A percentile compares a stretch with the other conserved stretches of the same genome.
Evolutionary conservation across 2,329 filamentous ascomycete genomes (phyloP).

Genomic region (Taxawa tesnikishii): DNA sequence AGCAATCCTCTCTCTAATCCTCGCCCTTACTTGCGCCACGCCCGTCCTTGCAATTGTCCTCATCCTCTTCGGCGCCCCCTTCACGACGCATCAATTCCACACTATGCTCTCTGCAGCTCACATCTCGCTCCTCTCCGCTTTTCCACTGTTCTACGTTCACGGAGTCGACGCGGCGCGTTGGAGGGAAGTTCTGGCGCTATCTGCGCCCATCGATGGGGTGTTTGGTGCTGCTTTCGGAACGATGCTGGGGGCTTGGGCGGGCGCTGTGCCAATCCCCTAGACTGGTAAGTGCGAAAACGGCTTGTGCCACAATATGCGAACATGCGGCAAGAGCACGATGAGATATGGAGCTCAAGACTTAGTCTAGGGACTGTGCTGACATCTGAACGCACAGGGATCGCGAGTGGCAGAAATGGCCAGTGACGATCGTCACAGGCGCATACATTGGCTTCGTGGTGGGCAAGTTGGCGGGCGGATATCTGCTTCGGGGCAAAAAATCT

Average conservation of each 20-base stretch:
- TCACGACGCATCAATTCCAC: conserved; percentile 66
- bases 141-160: conserved; percentile 75
- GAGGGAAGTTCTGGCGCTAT: conserved; percentile 54
- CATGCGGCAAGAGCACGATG: too few relatives aligned
- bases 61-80: conserved; percentile 82
- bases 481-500: conserved; percentile 34
- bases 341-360: too few relatives aligned
- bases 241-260: conserved; percentile 75
- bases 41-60: conserved; percentile 50
- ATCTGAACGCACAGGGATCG: conserved; percentile 62
- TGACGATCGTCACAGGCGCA: conserved; percentile 74
- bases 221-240: conserved; percentile 74
- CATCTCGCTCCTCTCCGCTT: conserved; percentile 63
- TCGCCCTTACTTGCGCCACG: conserved; percentile 42
- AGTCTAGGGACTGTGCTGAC: too few relatives aligned
- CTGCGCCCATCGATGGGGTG: conserved; percentile 67
- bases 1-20: conserved; percentile 54
- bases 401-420: conserved; percentile 98
- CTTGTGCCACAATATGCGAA: too few relatives aligned
- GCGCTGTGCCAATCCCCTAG: conserved; percentile 90
- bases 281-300: conserved; percentile 69
- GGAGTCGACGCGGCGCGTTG: conserved; percentile 64
- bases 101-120: conserved; percentile 74
- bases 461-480: conserved; percentile 44
- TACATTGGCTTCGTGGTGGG: conserved; percentile 70